Percentiles rank a stretch among this genome's conserved stretches.
Conservation (phyloP, 345 rosid genomes). For the Bretschneidera sinensis region DNA sequence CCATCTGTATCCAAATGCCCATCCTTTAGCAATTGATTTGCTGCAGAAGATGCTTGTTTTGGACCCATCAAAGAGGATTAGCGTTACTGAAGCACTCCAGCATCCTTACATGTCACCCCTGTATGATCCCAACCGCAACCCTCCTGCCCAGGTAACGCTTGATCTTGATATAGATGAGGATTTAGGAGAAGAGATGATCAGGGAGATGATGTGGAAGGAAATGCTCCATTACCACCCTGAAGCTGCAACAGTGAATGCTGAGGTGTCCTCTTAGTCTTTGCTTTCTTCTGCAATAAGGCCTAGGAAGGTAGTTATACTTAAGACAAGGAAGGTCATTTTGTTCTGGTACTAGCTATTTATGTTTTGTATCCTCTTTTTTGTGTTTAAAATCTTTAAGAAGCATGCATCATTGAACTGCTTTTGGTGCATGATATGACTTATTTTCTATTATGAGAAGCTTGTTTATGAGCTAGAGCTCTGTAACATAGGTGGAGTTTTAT, state of each 20-base stretch:
- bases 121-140: slow-evolving; percentile 56
- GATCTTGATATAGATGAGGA: slow-evolving; percentile 77
- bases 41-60: slow-evolving; percentile 80
- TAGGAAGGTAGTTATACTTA: background rate
- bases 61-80: slow-evolving; percentile 73
- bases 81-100: slow-evolving; percentile 76
- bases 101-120: slow-evolving; percentile 78
- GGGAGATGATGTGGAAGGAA: slow-evolving; percentile 80
- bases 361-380: slow-evolving; percentile 4
- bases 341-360: slow-evolving; percentile 1
- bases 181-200: slow-evolving; percentile 55
- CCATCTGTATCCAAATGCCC: slow-evolving; percentile 53
- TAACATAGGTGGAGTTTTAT: slow-evolving; percentile 11
- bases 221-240: slow-evolving; percentile 73
- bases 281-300: slow-evolving; percentile 8
- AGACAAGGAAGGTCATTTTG: background rate
- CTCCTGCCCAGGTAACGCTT: slow-evolving; percentile 62
- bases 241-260: slow-evolving; percentile 24
- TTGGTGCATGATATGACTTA: slow-evolving; percentile 18
- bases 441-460: slow-evolving; percentile 12
- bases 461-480: slow-evolving; percentile 17
- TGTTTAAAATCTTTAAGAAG: slow-evolving; percentile 22
- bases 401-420: slow-evolving; percentile 7
- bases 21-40: slow-evolving; percentile 68
- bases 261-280: slow-evolving; percentile 23